A percentile compares a stretch with the other conserved stretches of the same genome.
These are phyloP conservation scores for Stachybotrys chlorohalonatus DNA, from an alignment of 2,329 filamentous ascomycete species.

Conservation along the genomic window DNA sequence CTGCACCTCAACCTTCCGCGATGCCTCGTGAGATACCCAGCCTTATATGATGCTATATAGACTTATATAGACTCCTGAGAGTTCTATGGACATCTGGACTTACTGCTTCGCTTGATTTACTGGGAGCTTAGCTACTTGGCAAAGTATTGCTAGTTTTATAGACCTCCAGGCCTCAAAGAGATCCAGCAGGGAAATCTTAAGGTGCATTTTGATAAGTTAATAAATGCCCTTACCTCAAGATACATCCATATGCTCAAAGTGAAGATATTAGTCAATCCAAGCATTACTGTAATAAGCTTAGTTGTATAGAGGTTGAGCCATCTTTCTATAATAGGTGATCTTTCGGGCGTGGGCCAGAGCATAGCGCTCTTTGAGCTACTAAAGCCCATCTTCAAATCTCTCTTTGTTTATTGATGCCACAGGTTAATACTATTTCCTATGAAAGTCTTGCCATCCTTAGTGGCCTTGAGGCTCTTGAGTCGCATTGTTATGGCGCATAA, in stretches of 20 bases:
- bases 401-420: slow-evolving; percentile 6
- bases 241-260: slow-evolving; percentile 8
- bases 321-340: slow-evolving; percentile 6
- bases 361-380: slow-evolving; percentile 7
- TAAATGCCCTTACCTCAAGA: slow-evolving; percentile 7
- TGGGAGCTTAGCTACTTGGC: slow-evolving; percentile 6
- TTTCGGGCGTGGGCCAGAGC: slow-evolving; percentile 6
- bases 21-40: slow-evolving; percentile 5
- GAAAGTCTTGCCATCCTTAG: slow-evolving; percentile 7
- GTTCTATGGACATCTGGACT: too few species aligned
- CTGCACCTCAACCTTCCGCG: neutral
- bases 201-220: slow-evolving; percentile 4
- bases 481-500: neutral
- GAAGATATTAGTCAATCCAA: slow-evolving; percentile 8
- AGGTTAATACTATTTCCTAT: slow-evolving; percentile 7
- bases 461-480: neutral
- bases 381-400: slow-evolving; percentile 5
- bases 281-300: slow-evolving; percentile 9
- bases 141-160: slow-evolving; percentile 6
- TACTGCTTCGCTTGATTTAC: slow-evolving; percentile 7
- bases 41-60: slow-evolving; percentile 4
- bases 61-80: slow-evolving; percentile 5
- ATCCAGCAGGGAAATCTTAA: slow-evolving; percentile 7
- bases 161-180: slow-evolving; percentile 9
- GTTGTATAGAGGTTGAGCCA: slow-evolving; percentile 11